Evolutionary conservation across 768 basidiomycete genomes (phyloP), one percentile per base, ranked within the genome.

Genomic region (Hortiboletus flavorubellus): DNA sequence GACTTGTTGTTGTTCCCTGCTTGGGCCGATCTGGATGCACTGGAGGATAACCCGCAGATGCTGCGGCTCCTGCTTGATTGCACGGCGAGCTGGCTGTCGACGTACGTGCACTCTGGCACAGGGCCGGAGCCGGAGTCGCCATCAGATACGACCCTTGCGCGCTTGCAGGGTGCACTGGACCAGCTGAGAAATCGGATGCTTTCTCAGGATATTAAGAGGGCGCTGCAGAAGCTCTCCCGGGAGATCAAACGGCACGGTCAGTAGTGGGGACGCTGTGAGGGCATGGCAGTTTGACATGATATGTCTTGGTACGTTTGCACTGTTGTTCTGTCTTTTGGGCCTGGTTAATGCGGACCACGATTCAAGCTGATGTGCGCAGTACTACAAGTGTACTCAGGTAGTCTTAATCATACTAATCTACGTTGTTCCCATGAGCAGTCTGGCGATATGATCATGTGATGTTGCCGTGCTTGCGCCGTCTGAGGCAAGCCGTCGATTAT

Each of bases 31-130:
- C 26, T 40, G 15, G 55, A 56, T 29, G 35, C 21, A 14, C 46
- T 54, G 39, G 51, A 47, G 30, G 51, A 56, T 35, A 47, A 54
- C 26, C 51, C 55, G 1, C 55, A 53, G 26, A 53, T 53, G 51
- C 23, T 56, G 7, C 33, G 35, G 34, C n/a, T 47, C 30, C 41
- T 49, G 15, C n/a, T 54, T 34, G 42, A 49, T 29, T 49, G 47
- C 34, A 37, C 53, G 9, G 11, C 43, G 10, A 45, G 51, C 23
- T 53, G 51, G 51, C 16, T 46, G 2, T 46, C 44, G 18, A 53
- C 44, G 16, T 38, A 30, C 37, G 14, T 34, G 34, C 9, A 14
- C 12, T 34, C 37, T 30, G 37, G 29, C 15, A 30, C 47, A 33
- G 53, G 10, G 23, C 34, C n/a, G 40, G 26, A 26, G 26, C 35